Evolutionary conservation across 129 eudicot genomes (phyloP).

Genomic region (Flaveria bidentis): DNA sequence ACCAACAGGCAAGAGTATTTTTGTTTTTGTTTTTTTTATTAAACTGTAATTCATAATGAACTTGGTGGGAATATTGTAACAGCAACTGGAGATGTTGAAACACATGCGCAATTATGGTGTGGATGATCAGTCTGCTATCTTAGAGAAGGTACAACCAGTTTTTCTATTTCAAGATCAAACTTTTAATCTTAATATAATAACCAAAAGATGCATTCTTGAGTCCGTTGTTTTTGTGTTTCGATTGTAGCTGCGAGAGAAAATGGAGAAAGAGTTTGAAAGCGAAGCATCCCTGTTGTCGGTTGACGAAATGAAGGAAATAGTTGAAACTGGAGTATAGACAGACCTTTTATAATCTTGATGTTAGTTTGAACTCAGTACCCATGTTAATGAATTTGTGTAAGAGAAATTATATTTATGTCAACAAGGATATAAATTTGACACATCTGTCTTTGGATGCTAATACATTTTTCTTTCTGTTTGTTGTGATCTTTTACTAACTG

Average conservation of each 20-base stretch:
- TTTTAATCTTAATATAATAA: not conserved
- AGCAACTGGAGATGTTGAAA: conserved; percentile 96
- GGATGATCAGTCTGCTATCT: conserved; percentile 76
- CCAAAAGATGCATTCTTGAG: not conserved
- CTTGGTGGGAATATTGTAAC: conserved; percentile 29
- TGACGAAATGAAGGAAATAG: conserved; percentile 66
- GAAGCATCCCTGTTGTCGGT: conserved; percentile 63
- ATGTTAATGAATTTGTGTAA: not conserved
- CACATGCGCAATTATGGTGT: conserved; percentile 70
- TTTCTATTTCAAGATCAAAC: not conserved
- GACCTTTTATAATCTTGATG: not conserved
- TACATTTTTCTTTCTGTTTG: not conserved
- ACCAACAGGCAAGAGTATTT: conserved; percentile 48
- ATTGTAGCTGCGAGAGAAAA: conserved; percentile 68
- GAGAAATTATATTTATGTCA: not conserved
- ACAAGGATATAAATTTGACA: not conserved
- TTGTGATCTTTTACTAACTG: not conserved
- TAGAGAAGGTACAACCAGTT: conserved; percentile 53
- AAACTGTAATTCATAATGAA: not conserved
- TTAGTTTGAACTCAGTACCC: not conserved
- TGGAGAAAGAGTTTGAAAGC: conserved; percentile 76
- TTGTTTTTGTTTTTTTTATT: not conserved
- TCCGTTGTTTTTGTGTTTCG: not conserved
- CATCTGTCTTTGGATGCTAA: not conserved
- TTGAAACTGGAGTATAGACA: conserved; percentile 47